phyloP scores from a whole-genome alignment of 331 rosid species.

The Phaseolus coccineus region DNA sequence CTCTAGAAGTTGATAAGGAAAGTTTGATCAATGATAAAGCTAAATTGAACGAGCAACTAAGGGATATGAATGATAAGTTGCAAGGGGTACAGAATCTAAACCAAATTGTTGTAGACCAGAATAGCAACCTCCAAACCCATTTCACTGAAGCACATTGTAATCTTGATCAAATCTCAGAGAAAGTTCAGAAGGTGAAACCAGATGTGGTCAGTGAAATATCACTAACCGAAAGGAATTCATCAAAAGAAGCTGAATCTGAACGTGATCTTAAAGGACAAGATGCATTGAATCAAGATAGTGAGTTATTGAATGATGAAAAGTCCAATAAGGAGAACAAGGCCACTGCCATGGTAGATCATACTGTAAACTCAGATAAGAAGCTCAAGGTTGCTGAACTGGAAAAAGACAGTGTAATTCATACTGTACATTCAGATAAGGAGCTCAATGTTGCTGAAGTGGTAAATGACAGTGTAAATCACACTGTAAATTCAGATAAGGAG shows the following conservation, averaged over 20 bases:
- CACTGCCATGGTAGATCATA: neutral
- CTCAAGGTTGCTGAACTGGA: neutral
- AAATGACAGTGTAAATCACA: neutral
- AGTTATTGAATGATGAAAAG: conserved; percentile 36
- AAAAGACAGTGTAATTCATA: conserved; percentile 3
- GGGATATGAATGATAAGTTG: conserved; percentile 73
- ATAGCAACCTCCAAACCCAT: conserved; percentile 68
- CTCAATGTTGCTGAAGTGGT: no score
- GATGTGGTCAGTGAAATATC: conserved; percentile 52
- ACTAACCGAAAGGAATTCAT: conserved; percentile 31
- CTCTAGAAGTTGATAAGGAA: conserved; percentile 75
- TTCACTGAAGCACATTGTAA: conserved; percentile 74
- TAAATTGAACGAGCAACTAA: conserved; percentile 55
- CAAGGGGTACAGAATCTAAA: conserved; percentile 59
- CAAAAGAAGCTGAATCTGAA: conserved; percentile 45
- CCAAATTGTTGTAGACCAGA: conserved; percentile 60
- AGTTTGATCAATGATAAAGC: conserved; percentile 56
- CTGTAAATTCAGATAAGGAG: neutral
- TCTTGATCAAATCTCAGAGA: conserved; percentile 71
- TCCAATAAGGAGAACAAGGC: conserved; percentile 25
- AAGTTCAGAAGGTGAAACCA: conserved; percentile 54
- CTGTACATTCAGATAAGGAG: no score
- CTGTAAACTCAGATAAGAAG: neutral
- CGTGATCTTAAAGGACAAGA: conserved; percentile 36
- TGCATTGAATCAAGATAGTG: conserved; percentile 44